These are phyloP conservation scores for Fusarium praegraminearum DNA, from an alignment of 2,329 filamentous ascomycete species.

Conservation along the genomic window DNA sequence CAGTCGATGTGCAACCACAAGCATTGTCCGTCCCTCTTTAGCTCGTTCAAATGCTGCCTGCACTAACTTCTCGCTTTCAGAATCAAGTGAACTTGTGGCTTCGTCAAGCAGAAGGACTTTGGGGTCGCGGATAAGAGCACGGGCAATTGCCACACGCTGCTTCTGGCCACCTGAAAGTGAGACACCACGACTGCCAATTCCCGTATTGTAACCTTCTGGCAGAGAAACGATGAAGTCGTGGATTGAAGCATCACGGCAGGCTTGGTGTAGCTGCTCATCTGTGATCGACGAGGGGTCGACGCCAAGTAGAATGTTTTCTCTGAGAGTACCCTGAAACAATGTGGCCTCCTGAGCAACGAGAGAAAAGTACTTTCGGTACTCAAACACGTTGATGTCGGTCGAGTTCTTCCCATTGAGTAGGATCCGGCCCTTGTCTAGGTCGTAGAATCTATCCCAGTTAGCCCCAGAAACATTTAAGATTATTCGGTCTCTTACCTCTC, in stretches of 20 bases:
- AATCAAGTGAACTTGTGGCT: slow-evolving; percentile 77
- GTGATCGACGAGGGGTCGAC: slow-evolving; percentile 66
- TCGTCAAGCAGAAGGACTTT: slow-evolving; percentile 77
- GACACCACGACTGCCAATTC: slow-evolving; percentile 74
- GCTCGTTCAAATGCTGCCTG: slow-evolving; percentile 76
- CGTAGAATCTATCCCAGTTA: slow-evolving; percentile 70
- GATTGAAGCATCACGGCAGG: slow-evolving; percentile 72
- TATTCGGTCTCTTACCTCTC: slow-evolving; percentile 56
- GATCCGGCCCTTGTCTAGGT: slow-evolving; percentile 72
- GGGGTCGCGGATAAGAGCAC: slow-evolving; percentile 75
- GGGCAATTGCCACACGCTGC: slow-evolving; percentile 76
- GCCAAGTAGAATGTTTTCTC: slow-evolving; percentile 77
- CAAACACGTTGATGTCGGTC: slow-evolving; percentile 66
- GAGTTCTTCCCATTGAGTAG: slow-evolving; percentile 73
- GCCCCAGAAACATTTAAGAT: not conserved
- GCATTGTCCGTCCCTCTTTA: slow-evolving; percentile 70
- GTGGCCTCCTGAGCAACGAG: slow-evolving; percentile 82
- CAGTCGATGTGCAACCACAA: slow-evolving; percentile 82
- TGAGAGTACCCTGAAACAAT: slow-evolving; percentile 76
- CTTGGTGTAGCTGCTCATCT: slow-evolving; percentile 64
- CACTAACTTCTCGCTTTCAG: slow-evolving; percentile 70
- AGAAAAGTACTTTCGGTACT: slow-evolving; percentile 74
- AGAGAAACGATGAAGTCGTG: slow-evolving; percentile 77
- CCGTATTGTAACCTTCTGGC: slow-evolving; percentile 75
- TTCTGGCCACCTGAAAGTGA: slow-evolving; percentile 78